Percentiles rank a stretch among this genome's conserved stretches.
Evolutionary conservation across 768 basidiomycete genomes (phyloP).

Genomic region (Galerina sulciceps): DNA sequence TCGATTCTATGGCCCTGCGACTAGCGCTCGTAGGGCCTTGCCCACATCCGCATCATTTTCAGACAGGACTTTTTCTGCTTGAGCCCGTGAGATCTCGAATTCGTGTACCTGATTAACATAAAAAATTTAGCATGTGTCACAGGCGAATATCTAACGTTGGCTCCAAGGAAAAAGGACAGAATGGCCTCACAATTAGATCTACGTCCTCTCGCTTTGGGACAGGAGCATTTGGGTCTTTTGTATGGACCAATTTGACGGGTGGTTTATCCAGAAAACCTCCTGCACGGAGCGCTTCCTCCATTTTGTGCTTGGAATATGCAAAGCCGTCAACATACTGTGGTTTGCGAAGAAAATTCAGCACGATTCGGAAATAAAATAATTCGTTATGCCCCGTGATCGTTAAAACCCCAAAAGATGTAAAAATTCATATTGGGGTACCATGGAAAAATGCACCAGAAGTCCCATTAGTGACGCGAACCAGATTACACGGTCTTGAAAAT

Average conservation of each 20-base stretch:
- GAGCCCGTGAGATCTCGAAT: slow-evolving; percentile 61
- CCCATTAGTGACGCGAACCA: background rate
- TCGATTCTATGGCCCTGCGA: slow-evolving; percentile 24
- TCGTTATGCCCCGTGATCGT: background rate
- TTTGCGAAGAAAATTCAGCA: background rate
- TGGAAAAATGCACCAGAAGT: background rate
- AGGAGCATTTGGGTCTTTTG: slow-evolving; percentile 42
- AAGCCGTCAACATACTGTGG: slow-evolving; percentile 66
- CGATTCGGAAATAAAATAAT: too few species aligned
- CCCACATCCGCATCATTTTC: slow-evolving; percentile 57
- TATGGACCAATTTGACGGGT: slow-evolving; percentile 38
- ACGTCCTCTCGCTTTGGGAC: slow-evolving; percentile 62
- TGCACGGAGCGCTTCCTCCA: slow-evolving; percentile 66
- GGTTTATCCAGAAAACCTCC: slow-evolving; percentile 62
- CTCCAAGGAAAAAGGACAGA: too few species aligned
- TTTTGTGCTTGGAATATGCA: slow-evolving; percentile 66
- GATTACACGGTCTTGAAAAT: background rate
- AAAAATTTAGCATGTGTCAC: background rate
- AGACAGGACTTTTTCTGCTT: slow-evolving; percentile 61
- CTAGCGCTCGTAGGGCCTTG: slow-evolving; percentile 51
- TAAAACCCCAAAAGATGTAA: too few species aligned
- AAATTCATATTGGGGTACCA: too few species aligned
- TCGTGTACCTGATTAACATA: slow-evolving; percentile 52
- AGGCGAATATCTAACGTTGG: background rate
- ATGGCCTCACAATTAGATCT: slow-evolving; percentile 58